Percentiles rank a stretch among this genome's conserved stretches.
phyloP scores from a whole-genome alignment of 768 basidiomycete genomes.

The Lactarius vividus region DNA sequence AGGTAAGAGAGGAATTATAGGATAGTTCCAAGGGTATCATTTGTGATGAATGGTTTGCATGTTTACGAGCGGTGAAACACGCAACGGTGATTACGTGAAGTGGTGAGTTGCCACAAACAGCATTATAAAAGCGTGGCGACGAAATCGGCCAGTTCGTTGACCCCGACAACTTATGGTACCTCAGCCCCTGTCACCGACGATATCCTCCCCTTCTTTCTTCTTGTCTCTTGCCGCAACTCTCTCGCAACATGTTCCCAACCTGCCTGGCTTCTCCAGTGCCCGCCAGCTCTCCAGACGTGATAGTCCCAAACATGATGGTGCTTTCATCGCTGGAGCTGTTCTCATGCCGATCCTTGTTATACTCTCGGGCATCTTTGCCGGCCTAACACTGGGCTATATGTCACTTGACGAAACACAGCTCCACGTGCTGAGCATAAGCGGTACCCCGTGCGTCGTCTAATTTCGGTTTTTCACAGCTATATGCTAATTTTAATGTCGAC shows the following conservation, averaged over 20 bases:
- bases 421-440: constrained; percentile 80
- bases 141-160: not conserved
- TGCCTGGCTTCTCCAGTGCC: constrained; percentile 6
- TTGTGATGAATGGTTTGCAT: not conserved
- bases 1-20: not conserved
- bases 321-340: constrained; percentile 43
- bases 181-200: constrained; percentile 16
- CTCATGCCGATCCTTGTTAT: constrained; percentile 86
- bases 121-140: constrained; percentile 9
- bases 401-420: constrained; percentile 91
- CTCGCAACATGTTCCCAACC: constrained; percentile 27
- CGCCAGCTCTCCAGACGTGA: constrained; percentile 37
- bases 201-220: constrained; percentile 21
- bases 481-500: constrained; percentile 13
- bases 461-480: constrained; percentile 8
- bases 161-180: constrained; percentile 27
- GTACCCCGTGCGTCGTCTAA: constrained; percentile 61
- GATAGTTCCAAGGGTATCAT: not conserved
- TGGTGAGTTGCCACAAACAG: not conserved
- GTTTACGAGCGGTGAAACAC: not conserved
- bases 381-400: constrained; percentile 90
- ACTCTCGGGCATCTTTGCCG: constrained; percentile 84
- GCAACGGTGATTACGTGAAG: not conserved
- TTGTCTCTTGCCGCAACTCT: constrained; percentile 26
- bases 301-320: constrained; percentile 25